Conservation (phyloP, 2,329 filamentous ascomycete genomes). For the Fusarium sp. region DNA sequence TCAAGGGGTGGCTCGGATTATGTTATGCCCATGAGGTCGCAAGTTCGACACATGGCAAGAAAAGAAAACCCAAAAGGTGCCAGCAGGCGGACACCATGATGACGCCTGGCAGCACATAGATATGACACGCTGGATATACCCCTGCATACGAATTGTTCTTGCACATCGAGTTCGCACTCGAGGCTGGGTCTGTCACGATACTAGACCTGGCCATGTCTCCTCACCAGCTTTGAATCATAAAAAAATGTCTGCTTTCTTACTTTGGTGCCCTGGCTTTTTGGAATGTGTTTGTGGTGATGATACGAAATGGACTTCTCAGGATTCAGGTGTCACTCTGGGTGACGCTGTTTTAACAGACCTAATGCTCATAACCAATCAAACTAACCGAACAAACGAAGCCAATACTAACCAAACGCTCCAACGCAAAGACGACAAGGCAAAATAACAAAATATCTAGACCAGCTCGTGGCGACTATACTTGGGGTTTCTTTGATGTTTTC, state of each 20-base stretch:
- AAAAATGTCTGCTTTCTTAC: slow-evolving; percentile 39
- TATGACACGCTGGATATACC: slow-evolving; percentile 49
- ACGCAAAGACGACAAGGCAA: slow-evolving; percentile 6
- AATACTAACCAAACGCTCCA: not conserved
- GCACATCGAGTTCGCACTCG: slow-evolving; percentile 42
- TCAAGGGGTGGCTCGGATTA: slow-evolving; percentile 35
- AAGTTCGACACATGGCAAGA: slow-evolving; percentile 28
- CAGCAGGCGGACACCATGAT: slow-evolving; percentile 39
- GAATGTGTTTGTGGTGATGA: slow-evolving; percentile 17
- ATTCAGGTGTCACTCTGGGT: slow-evolving; percentile 8
- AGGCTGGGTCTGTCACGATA: slow-evolving; percentile 45
- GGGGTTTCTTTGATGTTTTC: not conserved
- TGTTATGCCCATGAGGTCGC: slow-evolving; percentile 35
- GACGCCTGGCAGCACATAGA: slow-evolving; percentile 46
- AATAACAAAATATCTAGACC: slow-evolving; percentile 10
- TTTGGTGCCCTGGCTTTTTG: slow-evolving; percentile 15
- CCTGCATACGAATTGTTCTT: slow-evolving; percentile 47
- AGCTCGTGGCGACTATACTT: not conserved
- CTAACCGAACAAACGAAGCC: slow-evolving; percentile 5
- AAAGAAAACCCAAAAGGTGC: slow-evolving; percentile 37
- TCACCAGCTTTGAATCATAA: slow-evolving; percentile 46
- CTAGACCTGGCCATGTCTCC: slow-evolving; percentile 42
- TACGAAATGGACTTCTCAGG: slow-evolving; percentile 3
- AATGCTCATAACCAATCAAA: slow-evolving; percentile 5
- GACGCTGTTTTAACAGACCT: slow-evolving; percentile 5